Base-by-base conservation (phyloP, 139 green algal genomes). In the Chlamydomonas incerta region DNA sequence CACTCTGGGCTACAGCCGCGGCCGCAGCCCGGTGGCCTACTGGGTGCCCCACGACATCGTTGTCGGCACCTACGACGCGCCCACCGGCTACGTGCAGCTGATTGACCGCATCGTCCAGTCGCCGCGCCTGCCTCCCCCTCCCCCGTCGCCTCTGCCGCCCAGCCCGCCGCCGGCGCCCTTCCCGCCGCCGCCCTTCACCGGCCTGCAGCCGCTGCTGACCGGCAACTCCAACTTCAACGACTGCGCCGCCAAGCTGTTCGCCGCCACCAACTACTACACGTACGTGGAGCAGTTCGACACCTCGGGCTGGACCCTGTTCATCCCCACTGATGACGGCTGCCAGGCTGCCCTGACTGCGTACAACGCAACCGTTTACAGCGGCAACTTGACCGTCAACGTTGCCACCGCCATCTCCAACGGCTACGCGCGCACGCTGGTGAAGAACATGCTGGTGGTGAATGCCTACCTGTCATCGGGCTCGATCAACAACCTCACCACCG, bases 91-190 rank as follows among this genome's bases (percentile, higher is more conserved):
- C 33, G 28, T 85, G 9, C 79, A 85, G 47, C 55, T 85, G 3
- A 66, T 85, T 1, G 79, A 85, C n/a, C 79, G 79, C 66, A 57
- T 85, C 66, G 47, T 85, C n/a, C 79, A 76, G 66, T 68, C 65
- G 31, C 79, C 79, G 8, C 33, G 17, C 14, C n/a, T 85, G 20
- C 79, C 79, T 1, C 79, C 79, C 13, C 79, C 79, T 14, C 79
- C 79, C n/a, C 79, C 79, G 10, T 85, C 79, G 26, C 79, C 79
- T 8, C 66, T 21, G 47, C 79, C 79, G 33, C 79, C 79, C 24
- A 76, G 31, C 47, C 79, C 79, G 0, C 79, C 79, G 1, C 79
- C 79, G n/a, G 47, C 66, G 0, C 79, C 79, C 21, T 85, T 57
- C 47, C 79, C 79, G 1, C 79, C 79, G 29, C 79, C 79, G 17